These are phyloP conservation scores for Protea cynaroides DNA, from an alignment of 164 flowering plant species.

Conservation along the genomic window DNA sequence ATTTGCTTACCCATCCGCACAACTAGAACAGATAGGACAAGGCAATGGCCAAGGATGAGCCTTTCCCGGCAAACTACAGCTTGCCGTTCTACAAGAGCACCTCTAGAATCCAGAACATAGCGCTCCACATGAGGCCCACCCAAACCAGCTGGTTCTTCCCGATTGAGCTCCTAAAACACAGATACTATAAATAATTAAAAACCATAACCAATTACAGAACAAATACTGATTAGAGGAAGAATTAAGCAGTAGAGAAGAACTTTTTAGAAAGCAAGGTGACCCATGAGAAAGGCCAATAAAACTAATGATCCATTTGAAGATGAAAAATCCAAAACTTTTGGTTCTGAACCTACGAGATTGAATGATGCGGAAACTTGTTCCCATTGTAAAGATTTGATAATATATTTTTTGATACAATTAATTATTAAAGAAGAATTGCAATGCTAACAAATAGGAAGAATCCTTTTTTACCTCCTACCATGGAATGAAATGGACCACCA, in stretches of 20 bases:
- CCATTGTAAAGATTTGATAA: too few species aligned
- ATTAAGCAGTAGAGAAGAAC: too few species aligned
- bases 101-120: conserved; percentile 79
- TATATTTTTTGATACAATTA: too few species aligned
- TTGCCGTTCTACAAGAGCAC: conserved; percentile 80
- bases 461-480: too few species aligned
- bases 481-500: too few species aligned
- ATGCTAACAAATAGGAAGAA: too few species aligned
- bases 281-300: not conserved
- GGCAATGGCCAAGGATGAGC: conserved; percentile 80
- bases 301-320: not conserved
- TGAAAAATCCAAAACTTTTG: not conserved
- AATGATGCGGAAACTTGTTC: too few species aligned
- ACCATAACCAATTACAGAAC: not conserved
- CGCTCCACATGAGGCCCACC: conserved; percentile 85
- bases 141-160: conserved; percentile 83
- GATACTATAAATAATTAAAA: not conserved
- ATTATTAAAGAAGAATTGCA: too few species aligned
- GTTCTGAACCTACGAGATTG: too few species aligned
- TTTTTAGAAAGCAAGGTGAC: not conserved
- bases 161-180: conserved; percentile 65
- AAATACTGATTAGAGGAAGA: too few species aligned
- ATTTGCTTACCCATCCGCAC: conserved; percentile 70
- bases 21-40: conserved; percentile 76
- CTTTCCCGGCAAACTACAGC: conserved; percentile 91